These are phyloP conservation scores for Murraya paniculata DNA, from an alignment of 345 rosid species.

Conservation along the genomic window DNA sequence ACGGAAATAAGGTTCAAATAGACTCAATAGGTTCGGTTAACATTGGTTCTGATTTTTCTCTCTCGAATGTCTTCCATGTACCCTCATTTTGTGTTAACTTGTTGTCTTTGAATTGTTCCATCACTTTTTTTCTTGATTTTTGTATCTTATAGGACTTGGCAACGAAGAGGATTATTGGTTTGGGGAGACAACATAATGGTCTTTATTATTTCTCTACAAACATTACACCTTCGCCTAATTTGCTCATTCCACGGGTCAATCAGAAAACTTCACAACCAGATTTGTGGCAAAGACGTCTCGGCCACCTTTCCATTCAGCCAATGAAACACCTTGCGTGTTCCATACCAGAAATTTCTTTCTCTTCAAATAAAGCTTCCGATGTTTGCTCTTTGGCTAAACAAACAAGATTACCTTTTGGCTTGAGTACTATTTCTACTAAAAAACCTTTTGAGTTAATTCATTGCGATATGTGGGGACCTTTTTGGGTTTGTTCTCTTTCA, in stretches of 20 bases:
- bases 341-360: too few species aligned
- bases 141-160: constrained; percentile 2
- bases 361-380: not conserved
- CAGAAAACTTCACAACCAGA: not conserved
- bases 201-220: not conserved
- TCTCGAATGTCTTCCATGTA: not conserved
- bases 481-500: not conserved
- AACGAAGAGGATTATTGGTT: constrained; percentile 14
- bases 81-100: constrained; percentile 6
- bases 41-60: not conserved
- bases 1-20: too few species aligned
- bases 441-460: constrained; percentile 5
- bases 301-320: not conserved
- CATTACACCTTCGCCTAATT: too few species aligned
- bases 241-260: not conserved
- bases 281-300: not conserved
- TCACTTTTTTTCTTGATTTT: not conserved
- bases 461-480: not conserved
- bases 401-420: not conserved
- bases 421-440: not conserved
- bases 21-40: not conserved
- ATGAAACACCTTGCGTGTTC: not conserved
- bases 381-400: constrained; percentile 4
- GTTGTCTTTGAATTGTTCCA: not conserved
- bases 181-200: not conserved